These are phyloP conservation scores for Neodidymelliopsis sp. DNA, from an alignment of 2,329 filamentous ascomycete species.

Conservation along the genomic window DNA sequence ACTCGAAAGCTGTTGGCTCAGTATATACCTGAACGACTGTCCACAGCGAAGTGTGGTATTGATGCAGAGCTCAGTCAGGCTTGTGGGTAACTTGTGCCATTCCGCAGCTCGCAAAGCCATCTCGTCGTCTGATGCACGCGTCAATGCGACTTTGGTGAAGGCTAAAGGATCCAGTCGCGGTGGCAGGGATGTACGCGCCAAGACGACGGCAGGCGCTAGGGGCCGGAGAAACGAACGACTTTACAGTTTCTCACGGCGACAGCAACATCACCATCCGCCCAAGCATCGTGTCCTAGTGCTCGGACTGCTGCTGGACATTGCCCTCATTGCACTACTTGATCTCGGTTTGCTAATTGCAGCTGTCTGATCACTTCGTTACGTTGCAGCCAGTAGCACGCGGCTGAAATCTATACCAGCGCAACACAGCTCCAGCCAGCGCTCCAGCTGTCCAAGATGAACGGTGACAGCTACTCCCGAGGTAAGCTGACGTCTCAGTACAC, in stretches of 20 bases:
- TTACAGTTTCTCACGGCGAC: constrained; percentile 16
- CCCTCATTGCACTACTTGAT: constrained; percentile 23
- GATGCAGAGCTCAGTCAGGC: constrained; percentile 85
- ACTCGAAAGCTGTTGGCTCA: background rate
- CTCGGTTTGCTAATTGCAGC: constrained; percentile 23
- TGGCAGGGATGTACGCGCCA: constrained; percentile 1
- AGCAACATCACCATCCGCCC: constrained; percentile 11
- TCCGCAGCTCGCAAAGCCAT: constrained; percentile 67
- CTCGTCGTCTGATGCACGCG: background rate
- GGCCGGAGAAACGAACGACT: constrained; percentile 1
- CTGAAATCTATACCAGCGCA: constrained; percentile 5
- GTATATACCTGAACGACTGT: constrained; percentile 79
- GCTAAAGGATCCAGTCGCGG: background rate
- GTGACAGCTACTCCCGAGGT: constrained; percentile 84
- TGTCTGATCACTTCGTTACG: background rate
- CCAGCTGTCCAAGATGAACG: constrained; percentile 72
- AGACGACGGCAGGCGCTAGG: background rate
- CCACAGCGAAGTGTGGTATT: constrained; percentile 94
- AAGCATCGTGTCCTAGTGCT: constrained; percentile 9
- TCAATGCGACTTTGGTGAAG: background rate
- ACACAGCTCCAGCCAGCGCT: constrained; percentile 20
- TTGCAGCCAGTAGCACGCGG: constrained; percentile 11
- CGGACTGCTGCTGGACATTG: constrained; percentile 6
- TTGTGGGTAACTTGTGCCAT: constrained; percentile 88
- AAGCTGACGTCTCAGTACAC: constrained; percentile 49